Base-by-base conservation (phyloP, 2,329 filamentous ascomycete species). In the Rutstroemia sp. region DNA sequence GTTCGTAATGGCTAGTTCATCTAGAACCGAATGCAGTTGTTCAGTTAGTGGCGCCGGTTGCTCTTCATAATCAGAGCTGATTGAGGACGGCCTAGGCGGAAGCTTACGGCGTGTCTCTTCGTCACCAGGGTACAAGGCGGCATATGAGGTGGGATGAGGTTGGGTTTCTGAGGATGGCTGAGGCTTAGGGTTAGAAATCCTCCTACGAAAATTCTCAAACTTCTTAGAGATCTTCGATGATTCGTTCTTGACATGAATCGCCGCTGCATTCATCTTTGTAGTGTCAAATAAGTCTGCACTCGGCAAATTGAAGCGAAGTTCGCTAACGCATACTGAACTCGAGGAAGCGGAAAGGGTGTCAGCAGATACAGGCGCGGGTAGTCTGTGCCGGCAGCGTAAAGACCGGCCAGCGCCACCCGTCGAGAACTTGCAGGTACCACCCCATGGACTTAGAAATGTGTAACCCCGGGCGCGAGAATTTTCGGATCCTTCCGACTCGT, bases 271-370 rank as follows among this genome's bases (percentile, higher is more conserved):
- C 48, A 56, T 27, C n/a, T 52, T 56, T 12, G 41, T 34, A 19
- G 12, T 48, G 23, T 55, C 67, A 48, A 81, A 75, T 2, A 80
- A 56, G 34, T 81, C 76, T 16, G 73, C 69, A 49, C 79, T 81
- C 1, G 90, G 91, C 0, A 96, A 79, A 68, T 95, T 96, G 76
- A 96, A 96, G 17, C 92, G 84, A 58, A 97, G 75, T 71, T 96
- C 92, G 70, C 89, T 95, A 25, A 95, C 81, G 1, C 53, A 56
- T 23, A 61, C 62, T 14, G 67, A 59, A 7, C 46, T 51, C 16
- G 58, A 47, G 7, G 53, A 46, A n/a, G 48, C 38, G 34, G 48
- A 9, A 10, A 39, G 42, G 50, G 57, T 57, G 46, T 53, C 62
- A 39, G 63, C 44, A 34, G 63, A 58, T 65, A 68, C 42, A 65